phyloP scores from a whole-genome alignment of 2,329 filamentous ascomycete genomes.

The Trichoderma cornu-damae region DNA sequence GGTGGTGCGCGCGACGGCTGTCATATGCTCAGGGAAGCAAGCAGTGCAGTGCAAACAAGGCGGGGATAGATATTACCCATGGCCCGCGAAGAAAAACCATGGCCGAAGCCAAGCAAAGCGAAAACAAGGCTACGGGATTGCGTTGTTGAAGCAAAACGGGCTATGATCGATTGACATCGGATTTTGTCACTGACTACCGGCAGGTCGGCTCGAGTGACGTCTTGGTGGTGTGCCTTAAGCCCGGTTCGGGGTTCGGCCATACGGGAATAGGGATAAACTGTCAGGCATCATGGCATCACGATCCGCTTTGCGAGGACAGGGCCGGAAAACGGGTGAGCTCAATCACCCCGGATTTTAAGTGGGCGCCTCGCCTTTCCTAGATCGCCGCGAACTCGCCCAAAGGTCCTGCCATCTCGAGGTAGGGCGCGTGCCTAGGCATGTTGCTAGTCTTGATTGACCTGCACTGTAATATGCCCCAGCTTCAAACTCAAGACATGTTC shows the following conservation, averaged over 20 bases:
- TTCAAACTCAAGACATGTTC: neutral
- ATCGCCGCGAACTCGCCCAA: constrained; percentile 4
- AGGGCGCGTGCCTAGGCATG: neutral
- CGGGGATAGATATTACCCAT: neutral
- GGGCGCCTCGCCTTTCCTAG: neutral
- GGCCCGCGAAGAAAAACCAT: neutral
- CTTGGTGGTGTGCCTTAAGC: neutral
- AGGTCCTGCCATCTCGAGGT: neutral
- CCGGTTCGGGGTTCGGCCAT: constrained; percentile 12
- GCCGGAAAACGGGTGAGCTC: neutral
- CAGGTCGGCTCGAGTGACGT: constrained; percentile 12
- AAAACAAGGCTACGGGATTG: neutral
- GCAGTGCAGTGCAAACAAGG: neutral
- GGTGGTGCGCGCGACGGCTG: neutral
- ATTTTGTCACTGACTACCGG: neutral
- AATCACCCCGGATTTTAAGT: constrained; percentile 11
- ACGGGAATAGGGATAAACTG: constrained; percentile 6
- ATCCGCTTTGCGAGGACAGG: neutral
- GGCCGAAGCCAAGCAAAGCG: neutral
- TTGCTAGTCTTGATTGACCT: neutral
- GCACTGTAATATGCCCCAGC: neutral
- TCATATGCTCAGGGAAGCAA: neutral
- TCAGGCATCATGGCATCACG: constrained; percentile 12
- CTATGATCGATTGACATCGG: neutral
- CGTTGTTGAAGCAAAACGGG: neutral